phyloP scores from a whole-genome alignment of 495 filamentous ascomycete genomes.

The Talaromyces ruber region DNA sequence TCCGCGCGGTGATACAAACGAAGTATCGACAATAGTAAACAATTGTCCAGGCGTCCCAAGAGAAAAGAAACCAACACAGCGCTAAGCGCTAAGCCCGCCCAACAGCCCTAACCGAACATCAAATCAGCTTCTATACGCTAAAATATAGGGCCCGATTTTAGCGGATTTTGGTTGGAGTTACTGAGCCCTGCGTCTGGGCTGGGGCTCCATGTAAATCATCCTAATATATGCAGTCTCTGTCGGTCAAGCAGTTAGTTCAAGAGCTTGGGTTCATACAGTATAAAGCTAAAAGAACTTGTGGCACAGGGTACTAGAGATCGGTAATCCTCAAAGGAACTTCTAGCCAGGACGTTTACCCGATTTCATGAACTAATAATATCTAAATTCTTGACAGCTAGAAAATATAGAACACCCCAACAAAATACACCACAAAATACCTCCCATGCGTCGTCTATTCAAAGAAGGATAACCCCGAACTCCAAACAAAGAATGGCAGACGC shows the following conservation, averaged over 20 bases:
- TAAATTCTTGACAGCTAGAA: background rate
- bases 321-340: background rate
- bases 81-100: background rate
- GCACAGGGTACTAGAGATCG: background rate
- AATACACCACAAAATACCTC: background rate
- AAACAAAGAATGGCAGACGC: slow-evolving; percentile 1
- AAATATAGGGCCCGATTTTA: background rate
- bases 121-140: background rate
- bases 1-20: background rate
- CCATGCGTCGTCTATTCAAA: background rate
- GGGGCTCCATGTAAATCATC: background rate
- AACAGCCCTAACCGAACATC: background rate
- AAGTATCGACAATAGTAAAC: background rate
- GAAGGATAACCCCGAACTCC: background rate
- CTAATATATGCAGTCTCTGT: background rate
- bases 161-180: background rate
- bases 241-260: background rate
- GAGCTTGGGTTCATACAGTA: background rate
- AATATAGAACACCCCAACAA: background rate
- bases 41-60: background rate
- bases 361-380: background rate
- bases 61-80: background rate
- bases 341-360: background rate
- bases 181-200: background rate
- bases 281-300: background rate